phyloP scores from a whole-genome alignment of 495 filamentous ascomycete genomes.

The Neurospora sp. region DNA sequence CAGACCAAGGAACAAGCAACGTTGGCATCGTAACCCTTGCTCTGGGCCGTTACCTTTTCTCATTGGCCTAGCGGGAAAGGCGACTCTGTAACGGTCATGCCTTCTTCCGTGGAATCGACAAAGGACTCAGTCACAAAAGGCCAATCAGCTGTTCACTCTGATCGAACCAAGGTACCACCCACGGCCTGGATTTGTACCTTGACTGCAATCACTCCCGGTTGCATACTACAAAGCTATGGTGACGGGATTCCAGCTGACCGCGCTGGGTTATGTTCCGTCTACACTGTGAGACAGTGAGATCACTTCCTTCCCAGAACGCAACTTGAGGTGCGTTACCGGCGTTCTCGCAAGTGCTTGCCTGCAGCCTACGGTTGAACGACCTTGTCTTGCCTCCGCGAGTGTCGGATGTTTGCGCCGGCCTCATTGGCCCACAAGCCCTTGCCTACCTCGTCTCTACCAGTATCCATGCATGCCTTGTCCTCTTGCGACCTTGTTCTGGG shows the following conservation, averaged over 20 bases:
- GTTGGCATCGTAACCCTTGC: conserved; percentile 5
- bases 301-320: conserved; percentile 5
- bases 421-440: conserved; percentile 20
- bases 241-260: conserved; percentile 3
- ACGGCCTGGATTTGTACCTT: conserved; percentile 15
- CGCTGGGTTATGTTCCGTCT: conserved; percentile 10
- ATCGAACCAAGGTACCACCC: conserved; percentile 34
- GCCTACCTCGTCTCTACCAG: conserved; percentile 15
- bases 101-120: conserved; percentile 35
- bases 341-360: conserved; percentile 5
- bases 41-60: conserved; percentile 9
- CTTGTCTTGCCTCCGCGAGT: conserved; percentile 19
- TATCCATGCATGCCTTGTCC: conserved; percentile 19
- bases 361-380: conserved; percentile 15
- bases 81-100: conserved; percentile 39
- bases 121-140: conserved; percentile 30
- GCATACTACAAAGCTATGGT: conserved; percentile 10
- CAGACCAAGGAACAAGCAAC: conserved; percentile 12
- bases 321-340: conserved; percentile 1
- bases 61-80: conserved; percentile 30
- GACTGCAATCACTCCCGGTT: conserved; percentile 9
- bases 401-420: conserved; percentile 24
- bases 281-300: conserved; percentile 14
- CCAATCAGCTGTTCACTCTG: conserved; percentile 31
- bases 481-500: conserved; percentile 15